Conservation (phyloP, 78 protist species). For the Dictyostelium discoideum region dicty_2.7 NC_007091.3:949001-949500, state of each 20-base stretch:
- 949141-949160: no score
- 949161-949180: no score
- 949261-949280: background rate
- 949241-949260: background rate
- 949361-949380: background rate
- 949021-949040: no score
- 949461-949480: background rate
- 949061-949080: no score
- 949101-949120: no score
- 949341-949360: background rate
- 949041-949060: no score
- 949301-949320: background rate
- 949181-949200: no score
- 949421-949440: no score
- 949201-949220: background rate
- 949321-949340: background rate
- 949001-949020: background rate
- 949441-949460: background rate
- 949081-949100: no score
- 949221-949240: background rate
- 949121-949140: no score
- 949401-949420: no score
- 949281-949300: background rate
- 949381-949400: no score
- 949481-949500: background rate